These are phyloP conservation scores for Deuterostichococcus epilithicus DNA, from an alignment of 139 green algal genomes.

Conservation along the genomic window DNA sequence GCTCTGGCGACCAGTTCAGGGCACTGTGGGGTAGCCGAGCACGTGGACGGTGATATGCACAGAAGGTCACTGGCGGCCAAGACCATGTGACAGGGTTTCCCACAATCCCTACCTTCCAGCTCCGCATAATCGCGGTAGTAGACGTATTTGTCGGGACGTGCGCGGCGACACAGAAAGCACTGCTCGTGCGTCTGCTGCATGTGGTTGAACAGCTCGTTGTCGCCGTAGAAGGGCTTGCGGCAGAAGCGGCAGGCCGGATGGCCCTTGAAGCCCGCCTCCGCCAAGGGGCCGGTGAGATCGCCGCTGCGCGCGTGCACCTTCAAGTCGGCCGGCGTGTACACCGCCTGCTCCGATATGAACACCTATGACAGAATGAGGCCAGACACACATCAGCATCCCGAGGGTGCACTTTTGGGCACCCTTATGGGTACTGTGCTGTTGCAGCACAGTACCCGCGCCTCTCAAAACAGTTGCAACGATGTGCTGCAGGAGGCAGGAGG, in stretches of 20 bases:
- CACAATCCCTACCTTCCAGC: constrained; percentile 70
- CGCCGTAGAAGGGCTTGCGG: constrained; percentile 75
- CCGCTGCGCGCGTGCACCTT: constrained; percentile 70
- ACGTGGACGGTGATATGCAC: not conserved
- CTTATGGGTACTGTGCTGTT: no score
- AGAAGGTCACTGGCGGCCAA: not conserved
- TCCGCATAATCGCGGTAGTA: constrained; percentile 89
- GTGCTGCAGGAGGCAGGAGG: not conserved
- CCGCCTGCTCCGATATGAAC: constrained; percentile 86
- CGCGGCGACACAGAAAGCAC: constrained; percentile 81
- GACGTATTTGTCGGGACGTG: constrained; percentile 66
- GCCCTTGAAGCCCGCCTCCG: constrained; percentile 85
- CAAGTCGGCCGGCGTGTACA: constrained; percentile 80
- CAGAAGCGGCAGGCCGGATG: constrained; percentile 79
- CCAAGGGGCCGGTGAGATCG: constrained; percentile 70
- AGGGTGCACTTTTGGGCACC: no score
- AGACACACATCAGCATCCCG: no score
- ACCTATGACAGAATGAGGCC: constrained; percentile 48
- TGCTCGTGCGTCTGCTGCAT: constrained; percentile 87
- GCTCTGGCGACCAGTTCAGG: no score
- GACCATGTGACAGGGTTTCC: not conserved
- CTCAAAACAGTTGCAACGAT: no score
- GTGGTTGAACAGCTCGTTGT: constrained; percentile 87
- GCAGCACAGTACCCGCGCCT: no score
- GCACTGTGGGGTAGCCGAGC: not conserved